phyloP scores from a whole-genome alignment of 805 yeast species.

The Kuraishia piskuri region DNA sequence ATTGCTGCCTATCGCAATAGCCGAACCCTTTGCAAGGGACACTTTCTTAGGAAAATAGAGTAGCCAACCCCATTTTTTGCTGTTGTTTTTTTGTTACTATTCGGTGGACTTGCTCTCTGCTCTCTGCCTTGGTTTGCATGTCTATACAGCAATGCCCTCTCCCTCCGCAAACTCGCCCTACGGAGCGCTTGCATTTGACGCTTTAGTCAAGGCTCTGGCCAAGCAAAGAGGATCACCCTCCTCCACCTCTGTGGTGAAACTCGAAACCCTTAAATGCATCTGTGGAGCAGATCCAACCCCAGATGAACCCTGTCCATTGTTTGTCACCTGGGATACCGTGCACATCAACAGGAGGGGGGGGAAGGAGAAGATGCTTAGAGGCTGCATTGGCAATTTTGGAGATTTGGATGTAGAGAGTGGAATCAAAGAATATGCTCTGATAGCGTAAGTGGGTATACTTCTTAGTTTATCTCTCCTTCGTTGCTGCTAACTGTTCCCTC shows the following conservation, averaged over 20 bases:
- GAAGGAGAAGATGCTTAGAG: slow-evolving; percentile 41
- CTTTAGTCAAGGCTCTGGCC: slow-evolving; percentile 20
- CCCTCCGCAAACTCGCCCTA: slow-evolving; percentile 14
- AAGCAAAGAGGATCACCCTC: slow-evolving; percentile 6
- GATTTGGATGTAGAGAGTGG: slow-evolving; percentile 47
- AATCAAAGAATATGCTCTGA: slow-evolving; percentile 49
- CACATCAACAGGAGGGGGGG: slow-evolving; percentile 15
- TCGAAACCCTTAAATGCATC: slow-evolving; percentile 4
- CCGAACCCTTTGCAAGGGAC: no score
- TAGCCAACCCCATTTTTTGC: no score
- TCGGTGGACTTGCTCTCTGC: no score
- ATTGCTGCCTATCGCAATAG: no score
- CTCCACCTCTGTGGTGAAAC: not conserved
- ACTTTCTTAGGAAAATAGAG: no score
- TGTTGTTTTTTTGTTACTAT: no score
- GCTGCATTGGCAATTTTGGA: slow-evolving; percentile 90
- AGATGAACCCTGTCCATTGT: slow-evolving; percentile 43
- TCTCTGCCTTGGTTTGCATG: not conserved
- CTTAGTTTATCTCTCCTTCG: not conserved
- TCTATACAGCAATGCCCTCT: not conserved
- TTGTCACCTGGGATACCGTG: slow-evolving; percentile 77
- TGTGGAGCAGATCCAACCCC: not conserved
- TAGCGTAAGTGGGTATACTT: slow-evolving; percentile 27
- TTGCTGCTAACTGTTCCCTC: slow-evolving; percentile 5
- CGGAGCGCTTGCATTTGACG: slow-evolving; percentile 32